phyloP scores from a whole-genome alignment of 202 grass and related monocot species.

The Eragrostis tef region DNA sequence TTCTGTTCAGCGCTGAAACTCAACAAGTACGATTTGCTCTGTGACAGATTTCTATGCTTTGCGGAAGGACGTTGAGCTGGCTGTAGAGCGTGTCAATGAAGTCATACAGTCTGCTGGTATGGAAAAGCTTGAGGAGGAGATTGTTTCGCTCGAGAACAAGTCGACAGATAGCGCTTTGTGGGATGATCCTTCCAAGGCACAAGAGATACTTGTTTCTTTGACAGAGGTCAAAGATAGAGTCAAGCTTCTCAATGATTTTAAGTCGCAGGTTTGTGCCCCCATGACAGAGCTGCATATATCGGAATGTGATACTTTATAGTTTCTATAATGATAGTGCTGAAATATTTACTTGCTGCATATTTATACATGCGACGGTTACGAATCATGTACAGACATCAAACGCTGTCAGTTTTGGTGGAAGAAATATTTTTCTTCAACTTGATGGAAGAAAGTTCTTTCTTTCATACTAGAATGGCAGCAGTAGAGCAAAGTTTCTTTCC shows the following conservation, averaged over 20 bases:
- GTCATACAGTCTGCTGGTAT: constrained; percentile 70
- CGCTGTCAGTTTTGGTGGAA: constrained; percentile 12
- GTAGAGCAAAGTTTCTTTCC: too few relatives aligned
- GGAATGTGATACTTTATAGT: neutral
- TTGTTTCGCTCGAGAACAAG: constrained; percentile 66
- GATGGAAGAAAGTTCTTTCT: too few relatives aligned
- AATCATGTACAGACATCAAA: neutral
- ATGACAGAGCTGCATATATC: neutral
- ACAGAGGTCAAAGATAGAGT: constrained; percentile 90
- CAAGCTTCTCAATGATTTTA: constrained; percentile 79
- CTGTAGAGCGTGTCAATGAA: constrained; percentile 59
- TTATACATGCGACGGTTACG: neutral
- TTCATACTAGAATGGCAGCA: too few relatives aligned
- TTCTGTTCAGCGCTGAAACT: neutral
- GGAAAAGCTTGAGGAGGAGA: constrained; percentile 66
- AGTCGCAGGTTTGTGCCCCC: constrained; percentile 59
- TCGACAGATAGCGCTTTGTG: constrained; percentile 76
- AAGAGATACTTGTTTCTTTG: constrained; percentile 82
- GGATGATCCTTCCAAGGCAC: constrained; percentile 92
- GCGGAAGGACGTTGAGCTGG: constrained; percentile 85
- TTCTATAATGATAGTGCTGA: neutral
- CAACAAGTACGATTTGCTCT: neutral
- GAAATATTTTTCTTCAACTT: neutral
- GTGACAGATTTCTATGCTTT: constrained; percentile 84
- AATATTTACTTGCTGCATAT: neutral